A percentile compares a stretch with the other conserved stretches of the same genome.
phyloP scores from a whole-genome alignment of 768 basidiomycete species.

The Leccinellum rugosiceps region DNA sequence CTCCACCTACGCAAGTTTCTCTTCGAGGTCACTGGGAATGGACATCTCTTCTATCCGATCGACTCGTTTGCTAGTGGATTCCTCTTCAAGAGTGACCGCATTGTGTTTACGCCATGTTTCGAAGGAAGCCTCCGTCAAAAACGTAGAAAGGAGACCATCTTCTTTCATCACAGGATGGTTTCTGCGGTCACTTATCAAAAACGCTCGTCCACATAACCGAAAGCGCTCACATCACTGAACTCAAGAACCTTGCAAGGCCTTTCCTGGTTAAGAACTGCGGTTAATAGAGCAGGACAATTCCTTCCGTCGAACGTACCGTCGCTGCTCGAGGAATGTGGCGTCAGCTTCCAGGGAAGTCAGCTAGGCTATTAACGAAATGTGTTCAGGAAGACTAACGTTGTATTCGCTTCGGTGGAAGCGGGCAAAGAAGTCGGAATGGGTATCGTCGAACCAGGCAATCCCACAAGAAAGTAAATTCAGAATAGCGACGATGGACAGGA shows the following conservation, averaged over 20 bases:
- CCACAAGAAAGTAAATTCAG: constrained; percentile 90
- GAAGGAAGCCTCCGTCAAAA: constrained; percentile 80
- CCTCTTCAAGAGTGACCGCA: constrained; percentile 79
- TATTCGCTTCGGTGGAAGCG: constrained; percentile 88
- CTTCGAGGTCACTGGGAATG: constrained; percentile 89
- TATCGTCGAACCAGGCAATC: constrained; percentile 84
- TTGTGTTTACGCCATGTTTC: constrained; percentile 86
- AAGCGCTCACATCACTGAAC: constrained; percentile 65
- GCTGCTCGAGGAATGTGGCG: constrained; percentile 86
- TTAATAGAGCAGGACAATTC: not conserved
- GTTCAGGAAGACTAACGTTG: constrained; percentile 57
- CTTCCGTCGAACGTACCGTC: constrained; percentile 49
- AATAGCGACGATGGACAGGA: constrained; percentile 82
- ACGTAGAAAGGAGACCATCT: constrained; percentile 77
- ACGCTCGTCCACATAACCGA: not conserved
- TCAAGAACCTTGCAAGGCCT: constrained; percentile 76
- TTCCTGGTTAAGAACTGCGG: constrained; percentile 45
- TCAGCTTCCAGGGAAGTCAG: constrained; percentile 53
- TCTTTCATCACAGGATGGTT: constrained; percentile 92
- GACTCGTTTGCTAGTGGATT: constrained; percentile 74
- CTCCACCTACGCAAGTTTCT: constrained; percentile 69
- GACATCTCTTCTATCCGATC: constrained; percentile 86
- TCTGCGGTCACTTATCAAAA: constrained; percentile 34
- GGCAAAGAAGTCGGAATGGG: constrained; percentile 87
- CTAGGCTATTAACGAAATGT: not conserved